Conservation (phyloP, 73 alveolate species). For the Tetrahymena thermophila region DNA sequence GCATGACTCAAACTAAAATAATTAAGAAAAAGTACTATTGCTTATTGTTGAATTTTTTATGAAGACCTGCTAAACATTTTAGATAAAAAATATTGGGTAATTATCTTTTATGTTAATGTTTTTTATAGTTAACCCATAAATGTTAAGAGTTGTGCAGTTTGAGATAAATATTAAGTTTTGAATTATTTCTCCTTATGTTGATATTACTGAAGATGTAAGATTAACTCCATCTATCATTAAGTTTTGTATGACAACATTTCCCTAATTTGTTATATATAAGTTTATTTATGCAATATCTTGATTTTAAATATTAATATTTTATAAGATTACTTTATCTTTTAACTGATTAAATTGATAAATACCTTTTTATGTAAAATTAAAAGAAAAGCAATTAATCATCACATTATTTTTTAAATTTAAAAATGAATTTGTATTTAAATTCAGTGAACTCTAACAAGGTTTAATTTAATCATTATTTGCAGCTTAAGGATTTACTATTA, state of each 20-base stretch:
- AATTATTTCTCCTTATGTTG: neutral
- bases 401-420: neutral
- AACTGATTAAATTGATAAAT: neutral
- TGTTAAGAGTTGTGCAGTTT: neutral
- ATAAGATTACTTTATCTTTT: neutral
- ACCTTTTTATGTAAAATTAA: neutral
- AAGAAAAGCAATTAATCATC: neutral
- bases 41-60: neutral
- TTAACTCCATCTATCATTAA: neutral
- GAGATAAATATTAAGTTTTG: neutral
- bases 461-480: neutral
- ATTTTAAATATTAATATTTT: neutral
- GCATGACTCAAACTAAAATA: neutral
- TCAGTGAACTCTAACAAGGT: neutral
- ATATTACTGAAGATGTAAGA: neutral
- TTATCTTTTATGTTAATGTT: neutral
- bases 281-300: neutral
- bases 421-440: neutral
- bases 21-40: neutral
- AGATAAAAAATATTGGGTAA: neutral
- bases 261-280: neutral
- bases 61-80: neutral
- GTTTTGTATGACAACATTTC: neutral
- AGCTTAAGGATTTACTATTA: neutral
- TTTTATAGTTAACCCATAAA: neutral